A percentile compares a stretch with the other conserved stretches of the same genome.
Evolutionary conservation across 1,139 yeast genomes (phyloP).

Genomic region (Yamadazyma atlantica): DNA sequence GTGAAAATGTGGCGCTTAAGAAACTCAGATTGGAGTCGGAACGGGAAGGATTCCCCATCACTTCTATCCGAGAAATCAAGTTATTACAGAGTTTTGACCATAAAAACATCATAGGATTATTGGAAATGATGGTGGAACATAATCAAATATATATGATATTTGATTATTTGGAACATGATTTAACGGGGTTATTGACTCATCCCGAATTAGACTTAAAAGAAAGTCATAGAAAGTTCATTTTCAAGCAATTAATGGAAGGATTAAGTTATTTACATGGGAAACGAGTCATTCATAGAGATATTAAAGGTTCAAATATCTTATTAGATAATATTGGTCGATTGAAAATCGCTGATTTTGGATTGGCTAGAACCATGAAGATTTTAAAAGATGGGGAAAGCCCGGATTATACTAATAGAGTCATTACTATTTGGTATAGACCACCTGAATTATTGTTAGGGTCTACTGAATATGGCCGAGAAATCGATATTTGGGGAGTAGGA

Average conservation of each 20-base stretch:
- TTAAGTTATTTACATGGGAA: conserved; percentile 77
- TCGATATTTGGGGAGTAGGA: conserved; percentile 97
- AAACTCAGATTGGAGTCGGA: conserved; percentile 81
- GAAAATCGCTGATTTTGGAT: conserved; percentile 91
- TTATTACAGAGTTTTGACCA: conserved; percentile 85
- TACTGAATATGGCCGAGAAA: conserved; percentile 85
- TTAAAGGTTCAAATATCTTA: conserved; percentile 89
- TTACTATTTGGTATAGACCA: conserved; percentile 96
- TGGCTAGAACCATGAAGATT: conserved; percentile 78
- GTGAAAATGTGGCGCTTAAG: conserved; percentile 78
- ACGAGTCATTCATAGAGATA: conserved; percentile 86
- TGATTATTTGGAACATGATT: conserved; percentile 91
- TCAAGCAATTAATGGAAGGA: conserved; percentile 77
- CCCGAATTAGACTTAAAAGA: conserved; percentile 62
- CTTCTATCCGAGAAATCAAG: conserved; percentile 90
- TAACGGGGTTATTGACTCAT: conserved; percentile 83
- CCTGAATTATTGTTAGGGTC: conserved; percentile 91
- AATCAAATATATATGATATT: conserved; percentile 85
- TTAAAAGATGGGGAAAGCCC: conserved; percentile 53
- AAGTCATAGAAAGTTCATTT: conserved; percentile 73
- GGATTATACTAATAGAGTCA: conserved; percentile 90
- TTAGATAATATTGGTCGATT: conserved; percentile 70
- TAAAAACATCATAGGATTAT: conserved; percentile 72
- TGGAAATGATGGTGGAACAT: conserved; percentile 88
- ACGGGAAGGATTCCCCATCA: conserved; percentile 93